phyloP scores from a whole-genome alignment of 139 green algal species.

The Gonium pectorale region DNA sequence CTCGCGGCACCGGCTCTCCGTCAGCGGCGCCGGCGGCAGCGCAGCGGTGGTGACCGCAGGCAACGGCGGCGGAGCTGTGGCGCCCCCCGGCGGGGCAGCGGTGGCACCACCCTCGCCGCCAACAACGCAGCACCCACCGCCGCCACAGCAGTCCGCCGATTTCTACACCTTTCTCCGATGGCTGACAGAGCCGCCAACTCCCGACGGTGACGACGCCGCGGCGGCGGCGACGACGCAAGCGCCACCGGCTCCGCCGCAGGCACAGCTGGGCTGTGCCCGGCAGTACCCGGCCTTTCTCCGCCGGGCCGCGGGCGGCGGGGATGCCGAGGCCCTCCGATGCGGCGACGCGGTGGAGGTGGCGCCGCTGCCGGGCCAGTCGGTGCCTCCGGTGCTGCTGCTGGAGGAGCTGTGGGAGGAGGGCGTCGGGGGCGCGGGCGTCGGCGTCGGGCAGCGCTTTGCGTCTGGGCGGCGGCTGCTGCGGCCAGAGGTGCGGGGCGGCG shows the following conservation, averaged over 20 bases:
- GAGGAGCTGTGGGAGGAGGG: conserved; percentile 45
- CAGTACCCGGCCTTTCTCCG: not conserved
- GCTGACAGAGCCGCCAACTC: not conserved
- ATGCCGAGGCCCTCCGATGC: not conserved
- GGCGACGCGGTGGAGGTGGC: conserved; percentile 32
- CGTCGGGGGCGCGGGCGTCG: not conserved
- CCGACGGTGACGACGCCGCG: not conserved
- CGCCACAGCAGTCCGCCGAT: no score
- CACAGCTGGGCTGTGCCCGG: not conserved
- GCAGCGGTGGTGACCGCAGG: not conserved
- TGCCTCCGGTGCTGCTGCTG: conserved; percentile 16
- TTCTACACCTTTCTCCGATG: not conserved
- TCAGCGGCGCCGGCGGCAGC: not conserved
- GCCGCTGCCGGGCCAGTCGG: conserved; percentile 33
- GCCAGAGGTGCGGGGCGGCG: conserved; percentile 1
- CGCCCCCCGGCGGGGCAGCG: no score
- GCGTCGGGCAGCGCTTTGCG: not conserved
- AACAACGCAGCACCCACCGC: no score
- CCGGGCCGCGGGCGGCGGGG: not conserved
- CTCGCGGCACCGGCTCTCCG: no score
- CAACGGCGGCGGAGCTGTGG: no score
- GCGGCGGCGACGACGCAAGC: not conserved
- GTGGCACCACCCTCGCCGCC: no score
- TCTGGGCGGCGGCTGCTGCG: conserved; percentile 26
- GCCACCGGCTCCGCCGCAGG: not conserved